These are phyloP conservation scores for Trypethelium eluteriae DNA, from an alignment of 495 filamentous ascomycete genomes.

Conservation along the genomic window DNA sequence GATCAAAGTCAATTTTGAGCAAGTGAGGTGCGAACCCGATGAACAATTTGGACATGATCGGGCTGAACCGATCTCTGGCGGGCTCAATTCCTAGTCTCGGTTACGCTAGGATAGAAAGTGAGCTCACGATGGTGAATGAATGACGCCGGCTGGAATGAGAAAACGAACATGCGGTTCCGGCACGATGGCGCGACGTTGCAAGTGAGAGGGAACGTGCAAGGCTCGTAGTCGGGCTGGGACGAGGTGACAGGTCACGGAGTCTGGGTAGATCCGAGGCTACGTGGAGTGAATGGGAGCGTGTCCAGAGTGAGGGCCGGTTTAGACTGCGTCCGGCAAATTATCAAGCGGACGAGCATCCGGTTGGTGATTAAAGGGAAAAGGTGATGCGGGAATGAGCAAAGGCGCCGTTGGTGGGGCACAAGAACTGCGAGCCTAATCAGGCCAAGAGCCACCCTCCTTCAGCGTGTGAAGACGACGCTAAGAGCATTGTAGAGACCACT, in stretches of 20 bases:
- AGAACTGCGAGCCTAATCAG: background rate
- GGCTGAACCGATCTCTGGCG: background rate
- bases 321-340: background rate
- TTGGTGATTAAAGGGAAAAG: background rate
- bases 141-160: background rate
- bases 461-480: background rate
- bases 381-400: background rate
- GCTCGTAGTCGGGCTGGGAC: background rate
- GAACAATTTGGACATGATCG: conserved; percentile 76
- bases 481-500: conserved; percentile 1
- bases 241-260: background rate
- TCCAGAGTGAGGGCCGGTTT: background rate
- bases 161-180: background rate
- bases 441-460: background rate
- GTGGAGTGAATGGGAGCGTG: background rate
- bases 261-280: conserved; percentile 4
- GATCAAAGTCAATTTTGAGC: background rate
- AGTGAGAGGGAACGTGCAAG: background rate
- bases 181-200: conserved; percentile 3
- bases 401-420: conserved; percentile 10
- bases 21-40: conserved; percentile 61
- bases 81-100: conserved; percentile 6
- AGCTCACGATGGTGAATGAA: background rate
- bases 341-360: background rate
- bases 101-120: background rate